Evolutionary conservation across 352 stramenopile species (phyloP).

Genomic region (Blastocystis hominis): DNA sequence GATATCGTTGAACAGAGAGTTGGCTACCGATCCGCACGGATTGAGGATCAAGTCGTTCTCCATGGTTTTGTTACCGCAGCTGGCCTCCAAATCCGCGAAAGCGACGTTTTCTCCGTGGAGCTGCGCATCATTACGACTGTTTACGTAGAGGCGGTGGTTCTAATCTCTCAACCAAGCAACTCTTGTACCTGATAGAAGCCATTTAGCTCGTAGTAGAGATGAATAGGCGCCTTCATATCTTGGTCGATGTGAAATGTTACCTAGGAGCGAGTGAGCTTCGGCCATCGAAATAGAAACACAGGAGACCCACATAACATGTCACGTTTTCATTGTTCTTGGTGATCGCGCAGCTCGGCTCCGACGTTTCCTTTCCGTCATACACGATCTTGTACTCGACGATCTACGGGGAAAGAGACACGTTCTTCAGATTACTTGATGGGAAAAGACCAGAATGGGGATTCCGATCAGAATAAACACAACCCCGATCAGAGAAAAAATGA

Average conservation of each 20-base stretch:
- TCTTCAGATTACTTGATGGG: slow-evolving; percentile 68
- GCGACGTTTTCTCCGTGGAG: slow-evolving; percentile 69
- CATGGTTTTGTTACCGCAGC: slow-evolving; percentile 51
- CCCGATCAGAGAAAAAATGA: slow-evolving; percentile 72
- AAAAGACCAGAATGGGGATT: slow-evolving; percentile 74
- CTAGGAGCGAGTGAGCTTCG: slow-evolving; percentile 65
- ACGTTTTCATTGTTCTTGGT: slow-evolving; percentile 67
- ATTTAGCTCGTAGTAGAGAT: slow-evolving; percentile 79
- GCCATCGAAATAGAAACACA: background rate
- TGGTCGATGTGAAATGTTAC: slow-evolving; percentile 75
- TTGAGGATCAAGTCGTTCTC: slow-evolving; percentile 64
- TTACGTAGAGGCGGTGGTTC: slow-evolving; percentile 78
- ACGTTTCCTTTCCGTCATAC: slow-evolving; percentile 70
- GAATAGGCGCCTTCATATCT: slow-evolving; percentile 76
- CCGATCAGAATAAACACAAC: slow-evolving; percentile 78
- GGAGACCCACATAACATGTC: slow-evolving; percentile 59
- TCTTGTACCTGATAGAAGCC: slow-evolving; percentile 73
- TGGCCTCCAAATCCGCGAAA: background rate
- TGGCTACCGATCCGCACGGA: slow-evolving; percentile 75
- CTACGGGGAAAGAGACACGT: slow-evolving; percentile 59
- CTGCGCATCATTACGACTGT: slow-evolving; percentile 74
- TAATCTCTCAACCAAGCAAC: background rate
- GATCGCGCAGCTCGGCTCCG: slow-evolving; percentile 68
- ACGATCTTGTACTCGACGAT: slow-evolving; percentile 78
- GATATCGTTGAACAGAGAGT: slow-evolving; percentile 73